phyloP scores from a whole-genome alignment of 768 basidiomycete genomes.

The Xanthoconium purpureum region DNA sequence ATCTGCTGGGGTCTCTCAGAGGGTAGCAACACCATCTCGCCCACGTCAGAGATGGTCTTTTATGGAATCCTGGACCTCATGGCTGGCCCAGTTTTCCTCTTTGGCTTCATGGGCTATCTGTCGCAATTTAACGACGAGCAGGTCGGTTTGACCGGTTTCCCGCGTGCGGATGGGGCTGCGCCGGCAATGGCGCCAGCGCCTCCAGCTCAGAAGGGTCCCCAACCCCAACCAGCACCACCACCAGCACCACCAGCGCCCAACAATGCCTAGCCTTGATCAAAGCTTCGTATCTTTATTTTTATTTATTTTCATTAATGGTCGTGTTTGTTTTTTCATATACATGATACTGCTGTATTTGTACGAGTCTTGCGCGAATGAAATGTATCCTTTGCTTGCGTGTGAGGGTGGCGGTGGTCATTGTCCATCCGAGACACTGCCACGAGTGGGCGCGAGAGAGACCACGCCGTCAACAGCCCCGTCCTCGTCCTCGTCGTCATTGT shows the following conservation, averaged over 20 bases:
- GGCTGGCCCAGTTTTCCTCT: conserved; percentile 38
- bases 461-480: conserved; percentile 4
- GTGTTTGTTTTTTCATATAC: background rate
- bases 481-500: background rate
- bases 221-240: background rate
- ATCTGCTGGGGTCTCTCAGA: conserved; percentile 56
- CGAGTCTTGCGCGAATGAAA: background rate
- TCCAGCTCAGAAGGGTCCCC: too few relatives aligned
- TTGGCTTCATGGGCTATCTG: conserved; percentile 28
- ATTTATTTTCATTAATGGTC: background rate
- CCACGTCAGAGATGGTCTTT: conserved; percentile 52
- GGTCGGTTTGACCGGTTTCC: conserved; percentile 8
- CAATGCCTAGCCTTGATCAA: too few relatives aligned
- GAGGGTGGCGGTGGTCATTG: background rate
- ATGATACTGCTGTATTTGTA: background rate
- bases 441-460: conserved; percentile 3
- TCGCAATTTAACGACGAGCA: background rate
- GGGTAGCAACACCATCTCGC: conserved; percentile 48
- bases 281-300: background rate
- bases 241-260: background rate
- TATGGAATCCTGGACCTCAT: conserved; percentile 48
- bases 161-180: too few relatives aligned
- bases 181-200: too few relatives aligned
- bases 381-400: background rate
- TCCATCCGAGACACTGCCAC: conserved; percentile 16